Evolutionary conservation across 2,329 filamentous ascomycete genomes (phyloP), one percentile per base, ranked within the genome.

Genomic region (Nemania abortiva): DNA sequence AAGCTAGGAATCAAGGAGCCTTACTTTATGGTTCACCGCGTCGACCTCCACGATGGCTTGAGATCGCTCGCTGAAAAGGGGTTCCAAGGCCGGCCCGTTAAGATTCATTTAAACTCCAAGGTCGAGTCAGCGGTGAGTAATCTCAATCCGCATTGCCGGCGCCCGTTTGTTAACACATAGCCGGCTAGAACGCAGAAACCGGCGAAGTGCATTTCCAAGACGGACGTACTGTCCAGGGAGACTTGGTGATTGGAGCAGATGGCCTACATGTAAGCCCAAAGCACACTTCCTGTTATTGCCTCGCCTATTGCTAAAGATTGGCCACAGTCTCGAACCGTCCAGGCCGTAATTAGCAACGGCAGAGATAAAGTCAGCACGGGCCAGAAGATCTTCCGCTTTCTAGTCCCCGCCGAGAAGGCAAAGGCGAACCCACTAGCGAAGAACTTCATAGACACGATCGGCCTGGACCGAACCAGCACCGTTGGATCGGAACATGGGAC

Each of bases 181-280:
- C 18, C 18, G 24, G 9, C 34, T n/a, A 70, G 69, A 56, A 65
- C 45, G 57, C 69, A 9, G 69, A 68, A 24, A 68, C 69, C 0
- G 69, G 69, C 18, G 65, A 70, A 34, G 58, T 70, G 22, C 54
- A 60, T 52, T 39, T 70, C 27, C 11, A 45, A 24, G 69, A 66
- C 29, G 69, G 69, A 42, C 52, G 61, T 15, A 59, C 39, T 3
- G 62, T 63, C 22, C 20, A 54, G 13, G 69, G 69, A 20, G 69
- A 70, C 31, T n/a, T 70, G 42, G 54, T 70, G 1, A 20, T 70
- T 3, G 69, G 69, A 55, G 69, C 69, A 27, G 69, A 70, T 47
- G 69, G 69, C 1, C 18, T 66, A 31, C 69, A 70, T n/a, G 69
- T 70, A 52, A 65, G 69, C 42, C 3, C 58, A 42, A 54, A 27